phyloP scores from a whole-genome alignment of 2,329 filamentous ascomycete genomes.

The Didymella glomerata region DNA sequence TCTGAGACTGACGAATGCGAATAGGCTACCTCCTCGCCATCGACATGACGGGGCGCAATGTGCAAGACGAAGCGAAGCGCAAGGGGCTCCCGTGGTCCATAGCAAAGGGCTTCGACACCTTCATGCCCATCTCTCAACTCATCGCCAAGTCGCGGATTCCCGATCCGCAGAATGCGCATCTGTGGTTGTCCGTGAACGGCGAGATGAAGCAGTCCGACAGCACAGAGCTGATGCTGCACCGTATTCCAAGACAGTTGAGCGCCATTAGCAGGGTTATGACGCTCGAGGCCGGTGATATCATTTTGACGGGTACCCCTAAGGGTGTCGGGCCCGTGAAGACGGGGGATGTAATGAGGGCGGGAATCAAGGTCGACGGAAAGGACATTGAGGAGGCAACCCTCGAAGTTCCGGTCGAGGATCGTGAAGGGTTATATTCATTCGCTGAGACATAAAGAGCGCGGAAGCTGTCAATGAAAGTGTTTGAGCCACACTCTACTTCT shows the following conservation, averaged over 20 bases:
- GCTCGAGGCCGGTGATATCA: constrained; percentile 87
- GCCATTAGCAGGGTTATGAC: constrained; percentile 97
- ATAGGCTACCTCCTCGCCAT: constrained; percentile 87
- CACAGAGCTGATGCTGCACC: constrained; percentile 93
- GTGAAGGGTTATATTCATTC: constrained; percentile 79
- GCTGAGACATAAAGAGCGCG: constrained; percentile 55
- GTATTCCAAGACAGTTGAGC: constrained; percentile 83
- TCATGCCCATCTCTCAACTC: constrained; percentile 83
- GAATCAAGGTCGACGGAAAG: constrained; percentile 79
- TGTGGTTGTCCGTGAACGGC: constrained; percentile 86
- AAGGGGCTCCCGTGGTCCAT: constrained; percentile 97
- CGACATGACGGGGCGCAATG: constrained; percentile 96
- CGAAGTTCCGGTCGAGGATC: constrained; percentile 83
- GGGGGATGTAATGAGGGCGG: constrained; percentile 87
- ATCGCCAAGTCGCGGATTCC: constrained; percentile 83
- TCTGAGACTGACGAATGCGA: constrained; percentile 1
- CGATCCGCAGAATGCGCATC: constrained; percentile 86
- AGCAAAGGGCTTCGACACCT: constrained; percentile 97
- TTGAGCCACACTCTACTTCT: constrained; percentile 7
- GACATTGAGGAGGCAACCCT: constrained; percentile 86
- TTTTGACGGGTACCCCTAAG: constrained; percentile 97
- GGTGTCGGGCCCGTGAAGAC: constrained; percentile 86
- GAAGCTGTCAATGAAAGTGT: not conserved
- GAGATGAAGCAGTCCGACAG: constrained; percentile 82
- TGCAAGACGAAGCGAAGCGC: constrained; percentile 95